Base-by-base conservation (phyloP, 345 rosid species). In the Pistacia atlantica region DNA sequence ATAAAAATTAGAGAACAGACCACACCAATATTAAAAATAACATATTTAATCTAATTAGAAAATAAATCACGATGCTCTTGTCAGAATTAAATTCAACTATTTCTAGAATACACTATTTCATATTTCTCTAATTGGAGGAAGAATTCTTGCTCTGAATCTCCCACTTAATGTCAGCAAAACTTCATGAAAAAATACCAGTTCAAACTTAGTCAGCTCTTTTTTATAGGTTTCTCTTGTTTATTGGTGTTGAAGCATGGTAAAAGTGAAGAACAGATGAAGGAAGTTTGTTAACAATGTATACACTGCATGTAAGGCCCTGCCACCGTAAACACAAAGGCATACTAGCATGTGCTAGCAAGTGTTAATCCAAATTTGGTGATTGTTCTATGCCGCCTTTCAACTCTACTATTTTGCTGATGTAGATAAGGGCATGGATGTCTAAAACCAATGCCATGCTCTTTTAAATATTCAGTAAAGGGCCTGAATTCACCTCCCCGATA, bases 1-100 rank as follows among this genome's bases (percentile, higher is more conserved):
- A 52, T 31, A 33, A 22, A 64, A 57, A 75, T 46, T n/a, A 31
- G 66, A 60, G 75, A 74, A n/a, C n/a, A n/a, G 17, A 65, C 20
- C 11, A 80, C 38, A 55, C 38, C 54, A 57, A 65, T 61, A 35
- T 33, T 56, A 74, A 65, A 74, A 42, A 4, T 20, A 14, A 20
- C 62, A 49, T 63, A 62, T 67, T 58, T 67, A 20, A 51, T n/a
- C 5, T 58, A 14, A 16, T 45, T 18, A 25, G 11, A 51, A 66
- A 12, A 31, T 22, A 74, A 16, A 20, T 14, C 35, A 35, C 20
- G 63, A 22, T 74, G 18, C 52, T 52, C 52, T 52, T 35, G 14
- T 73, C 49, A 54, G 3, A 74, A 64, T n/a, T 57, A 35, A 8
- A 49, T 58, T 59, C 38, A 58, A 72, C 75, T 38, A 49, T 69